Base-by-base conservation (phyloP, 2,329 filamentous ascomycete species). In the Pseudopithomyces chartarum region DNA sequence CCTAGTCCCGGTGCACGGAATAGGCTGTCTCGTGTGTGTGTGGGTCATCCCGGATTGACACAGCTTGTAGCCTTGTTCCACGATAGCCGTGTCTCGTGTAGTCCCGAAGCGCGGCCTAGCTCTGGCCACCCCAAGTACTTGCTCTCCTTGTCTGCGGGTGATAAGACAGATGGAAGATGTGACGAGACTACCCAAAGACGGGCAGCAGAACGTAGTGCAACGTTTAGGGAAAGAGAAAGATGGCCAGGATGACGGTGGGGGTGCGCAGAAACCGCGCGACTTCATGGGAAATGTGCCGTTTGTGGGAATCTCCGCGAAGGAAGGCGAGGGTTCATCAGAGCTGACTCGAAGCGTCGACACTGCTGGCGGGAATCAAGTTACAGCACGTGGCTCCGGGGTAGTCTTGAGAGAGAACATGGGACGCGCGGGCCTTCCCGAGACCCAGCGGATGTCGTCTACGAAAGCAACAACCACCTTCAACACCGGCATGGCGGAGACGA, bases 261-360 rank as follows among this genome's bases (percentile, higher is more conserved):
- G 50, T 43, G 58, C 58, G 23, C 63, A 85, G 73, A 80, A 79
- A 68, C 80, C 87, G 23, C 86, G 86, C 33, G 85, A 86, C 57
- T 80, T 93, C 42, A 78, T 94, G 29, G 88, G 88, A 39, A 85
- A 84, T 61, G 80, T 94, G 52, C 85, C 88, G 39, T 91, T 93
- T 71, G 78, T 93, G 60, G 85, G 87, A 45, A 74, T 77, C 54
- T 75, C 74, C 57, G 65, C 76, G 77, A 60, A 77, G 64, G 65
- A 69, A 53, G 59, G 5, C 11, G 34, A 55, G 50, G 52, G 32
- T 38, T 48, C 52, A 33, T 50, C 47, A 39, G 19, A 50, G 19
- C 20, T 40, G 47, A 50, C 47, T 40, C 34, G 34, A 23, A 22
- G 22, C 32, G 46, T 20, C 44, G 54, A 57, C 63, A 58, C 53